These are phyloP conservation scores for Lentinus brumalis DNA, from an alignment of 768 basidiomycete genomes.

Conservation along the genomic window DNA sequence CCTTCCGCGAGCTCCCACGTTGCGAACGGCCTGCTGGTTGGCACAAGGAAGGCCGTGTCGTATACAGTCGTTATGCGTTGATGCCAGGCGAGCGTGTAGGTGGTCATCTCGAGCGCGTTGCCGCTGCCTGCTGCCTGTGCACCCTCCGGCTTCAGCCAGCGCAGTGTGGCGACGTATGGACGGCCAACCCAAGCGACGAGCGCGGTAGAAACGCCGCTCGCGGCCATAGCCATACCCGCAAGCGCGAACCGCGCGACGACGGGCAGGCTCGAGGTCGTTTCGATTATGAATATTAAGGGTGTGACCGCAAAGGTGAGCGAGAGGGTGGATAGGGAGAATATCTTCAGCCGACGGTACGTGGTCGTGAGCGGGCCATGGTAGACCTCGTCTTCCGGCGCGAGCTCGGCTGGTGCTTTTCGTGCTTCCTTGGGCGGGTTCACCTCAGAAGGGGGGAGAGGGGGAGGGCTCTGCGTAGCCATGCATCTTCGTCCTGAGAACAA, in stretches of 20 bases:
- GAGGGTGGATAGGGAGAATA: conserved; percentile 82
- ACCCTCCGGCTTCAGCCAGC: conserved; percentile 46
- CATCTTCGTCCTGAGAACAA: background rate
- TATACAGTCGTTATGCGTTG: conserved; percentile 72
- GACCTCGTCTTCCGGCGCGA: conserved; percentile 27
- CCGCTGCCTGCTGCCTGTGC: conserved; percentile 11
- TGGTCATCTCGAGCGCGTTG: conserved; percentile 64
- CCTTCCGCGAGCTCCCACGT: conserved; percentile 74
- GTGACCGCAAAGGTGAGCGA: conserved; percentile 65
- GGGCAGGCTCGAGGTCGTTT: conserved; percentile 65
- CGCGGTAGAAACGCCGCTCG: conserved; percentile 72
- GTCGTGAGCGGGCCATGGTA: conserved; percentile 73
- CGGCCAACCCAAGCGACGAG: conserved; percentile 72
- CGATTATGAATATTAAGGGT: conserved; percentile 82
- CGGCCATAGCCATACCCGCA: conserved; percentile 68
- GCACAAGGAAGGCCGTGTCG: conserved; percentile 70
- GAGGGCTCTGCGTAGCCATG: background rate
- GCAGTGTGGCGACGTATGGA: conserved; percentile 73
- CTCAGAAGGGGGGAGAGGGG: background rate
- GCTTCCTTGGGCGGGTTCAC: background rate
- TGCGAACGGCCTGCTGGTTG: conserved; percentile 69
- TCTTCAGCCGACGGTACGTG: conserved; percentile 77
- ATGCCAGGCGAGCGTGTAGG: conserved; percentile 59
- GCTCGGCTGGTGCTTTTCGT: background rate
- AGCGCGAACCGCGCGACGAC: conserved; percentile 66